Conservation (phyloP, 2,329 filamentous ascomycete species). For the Diplocarpon mali region DNA sequence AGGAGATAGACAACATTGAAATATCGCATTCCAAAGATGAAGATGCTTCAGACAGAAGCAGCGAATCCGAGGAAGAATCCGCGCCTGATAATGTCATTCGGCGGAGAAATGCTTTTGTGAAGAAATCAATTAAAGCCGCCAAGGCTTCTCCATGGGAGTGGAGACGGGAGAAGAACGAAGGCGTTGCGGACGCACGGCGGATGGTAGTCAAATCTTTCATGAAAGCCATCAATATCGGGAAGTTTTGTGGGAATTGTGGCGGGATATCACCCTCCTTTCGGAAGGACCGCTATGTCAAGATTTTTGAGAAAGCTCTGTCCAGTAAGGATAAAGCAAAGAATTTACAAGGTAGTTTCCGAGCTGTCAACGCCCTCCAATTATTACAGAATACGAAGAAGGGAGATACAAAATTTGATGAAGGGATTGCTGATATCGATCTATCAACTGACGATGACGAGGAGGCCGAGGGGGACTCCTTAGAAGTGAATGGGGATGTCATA, state of each 20-base stretch:
- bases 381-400: slow-evolving; percentile 31
- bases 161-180: slow-evolving; percentile 60
- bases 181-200: slow-evolving; percentile 65
- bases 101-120: slow-evolving; percentile 58
- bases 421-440: slow-evolving; percentile 52
- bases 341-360: slow-evolving; percentile 52
- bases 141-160: slow-evolving; percentile 32
- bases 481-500: slow-evolving; percentile 46
- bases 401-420: slow-evolving; percentile 45
- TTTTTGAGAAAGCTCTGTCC: slow-evolving; percentile 74
- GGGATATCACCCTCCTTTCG: slow-evolving; percentile 74
- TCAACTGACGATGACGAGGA: slow-evolving; percentile 36
- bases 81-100: slow-evolving; percentile 38
- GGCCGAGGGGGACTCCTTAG: slow-evolving; percentile 36
- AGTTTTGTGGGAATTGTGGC: slow-evolving; percentile 54
- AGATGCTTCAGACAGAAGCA: slow-evolving; percentile 11
- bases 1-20: slow-evolving; percentile 36
- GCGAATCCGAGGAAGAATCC: slow-evolving; percentile 27
- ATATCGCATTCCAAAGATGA: slow-evolving; percentile 15
- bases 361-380: slow-evolving; percentile 25
- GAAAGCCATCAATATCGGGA: slow-evolving; percentile 55
- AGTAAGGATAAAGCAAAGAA: slow-evolving; percentile 69
- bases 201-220: slow-evolving; percentile 74
- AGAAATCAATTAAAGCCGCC: slow-evolving; percentile 54
- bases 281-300: slow-evolving; percentile 85